phyloP scores from a whole-genome alignment of 2,329 filamentous ascomycete genomes.

The Xylariaceae sp. region DNA sequence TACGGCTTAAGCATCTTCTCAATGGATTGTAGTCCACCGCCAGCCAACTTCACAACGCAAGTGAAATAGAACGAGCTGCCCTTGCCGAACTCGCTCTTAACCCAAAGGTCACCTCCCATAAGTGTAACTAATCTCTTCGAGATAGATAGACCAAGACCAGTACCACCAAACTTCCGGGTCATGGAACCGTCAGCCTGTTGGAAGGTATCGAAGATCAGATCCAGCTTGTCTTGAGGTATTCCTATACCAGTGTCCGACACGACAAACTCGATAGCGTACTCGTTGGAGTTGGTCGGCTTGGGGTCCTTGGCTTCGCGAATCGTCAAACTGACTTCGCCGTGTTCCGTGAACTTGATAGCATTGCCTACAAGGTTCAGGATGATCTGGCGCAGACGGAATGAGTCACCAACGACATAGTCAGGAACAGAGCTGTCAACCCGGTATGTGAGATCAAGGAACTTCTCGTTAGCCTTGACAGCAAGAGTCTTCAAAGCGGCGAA shows the following conservation, averaged over 20 bases:
- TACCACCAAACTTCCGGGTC: constrained; percentile 92
- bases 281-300: constrained; percentile 60
- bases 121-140: constrained; percentile 91
- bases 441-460: constrained; percentile 87
- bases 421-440: constrained; percentile 90
- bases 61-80: constrained; percentile 97
- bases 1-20: constrained; percentile 85
- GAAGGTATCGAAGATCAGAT: constrained; percentile 98
- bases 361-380: constrained; percentile 97
- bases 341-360: constrained; percentile 97
- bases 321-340: constrained; percentile 92
- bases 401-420: constrained; percentile 92
- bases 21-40: constrained; percentile 71
- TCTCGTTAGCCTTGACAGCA: constrained; percentile 96
- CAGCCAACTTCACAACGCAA: constrained; percentile 79
- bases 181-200: constrained; percentile 97
- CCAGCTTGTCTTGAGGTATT: constrained; percentile 90
- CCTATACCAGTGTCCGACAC: constrained; percentile 96
- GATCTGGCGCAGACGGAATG: constrained; percentile 92
- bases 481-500: constrained; percentile 97
- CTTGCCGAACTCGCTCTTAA: constrained; percentile 84
- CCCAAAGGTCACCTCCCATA: constrained; percentile 96
- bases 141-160: constrained; percentile 87
- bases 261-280: constrained; percentile 93
- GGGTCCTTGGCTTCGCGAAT: constrained; percentile 65